Evolutionary conservation across 176 grass and related monocot species (phyloP).

Genomic region (Musa schizocarpa): DNA sequence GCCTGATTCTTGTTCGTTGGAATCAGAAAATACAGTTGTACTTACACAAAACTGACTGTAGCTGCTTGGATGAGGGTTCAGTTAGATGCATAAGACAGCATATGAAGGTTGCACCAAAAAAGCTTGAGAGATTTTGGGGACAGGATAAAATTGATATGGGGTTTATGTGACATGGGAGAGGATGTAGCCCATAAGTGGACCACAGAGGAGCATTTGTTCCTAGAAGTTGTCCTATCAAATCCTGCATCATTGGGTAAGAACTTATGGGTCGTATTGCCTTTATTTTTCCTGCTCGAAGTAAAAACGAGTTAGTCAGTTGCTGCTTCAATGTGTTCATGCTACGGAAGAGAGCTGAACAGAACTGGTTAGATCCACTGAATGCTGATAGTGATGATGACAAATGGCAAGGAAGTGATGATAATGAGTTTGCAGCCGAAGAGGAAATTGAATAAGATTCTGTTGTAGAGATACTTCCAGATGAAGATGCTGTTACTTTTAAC

Average conservation of each 20-base stretch:
- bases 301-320: constrained; percentile 63
- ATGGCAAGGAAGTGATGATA: constrained; percentile 40
- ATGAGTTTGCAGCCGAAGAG: constrained; percentile 11
- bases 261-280: constrained; percentile 51
- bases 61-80: constrained; percentile 54
- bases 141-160: constrained; percentile 43
- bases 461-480: constrained; percentile 29
- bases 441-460: constrained; percentile 37
- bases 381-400: constrained; percentile 84
- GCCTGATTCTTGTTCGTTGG: constrained; percentile 14
- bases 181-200: constrained; percentile 55
- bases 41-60: constrained; percentile 35
- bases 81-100: constrained; percentile 55
- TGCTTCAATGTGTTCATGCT: constrained; percentile 88
- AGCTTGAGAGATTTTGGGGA: constrained; percentile 35
- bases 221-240: constrained; percentile 47
- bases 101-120: constrained; percentile 44
- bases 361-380: constrained; percentile 44
- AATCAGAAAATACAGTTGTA: constrained; percentile 9
- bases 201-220: constrained; percentile 57
- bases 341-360: constrained; percentile 65
- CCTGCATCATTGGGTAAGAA: constrained; percentile 46
- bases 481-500: constrained; percentile 26
- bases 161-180: constrained; percentile 69
- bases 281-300: constrained; percentile 47